Percentiles rank a stretch among this genome's conserved stretches.
phyloP scores from a whole-genome alignment of 129 eudicot genomes.

The Apium graveolens region DNA sequence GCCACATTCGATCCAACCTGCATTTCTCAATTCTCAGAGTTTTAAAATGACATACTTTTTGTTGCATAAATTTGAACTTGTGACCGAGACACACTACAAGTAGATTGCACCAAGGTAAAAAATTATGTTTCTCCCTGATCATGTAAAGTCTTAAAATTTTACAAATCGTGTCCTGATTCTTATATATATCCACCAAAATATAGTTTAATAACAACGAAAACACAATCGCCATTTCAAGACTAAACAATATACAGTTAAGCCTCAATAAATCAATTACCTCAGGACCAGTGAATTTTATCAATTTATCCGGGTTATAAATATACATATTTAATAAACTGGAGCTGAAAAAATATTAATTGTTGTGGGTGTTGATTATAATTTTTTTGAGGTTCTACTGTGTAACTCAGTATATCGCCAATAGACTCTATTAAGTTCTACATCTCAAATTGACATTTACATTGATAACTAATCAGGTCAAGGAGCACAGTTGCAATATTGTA shows the following conservation, averaged over 20 bases:
- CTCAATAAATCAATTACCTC: neutral
- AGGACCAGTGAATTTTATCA: neutral
- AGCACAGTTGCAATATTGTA: neutral
- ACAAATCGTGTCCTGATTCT: neutral
- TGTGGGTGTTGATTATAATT: neutral
- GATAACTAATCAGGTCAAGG: neutral
- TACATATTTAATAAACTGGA: neutral
- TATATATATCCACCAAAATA: neutral
- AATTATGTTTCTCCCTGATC: neutral
- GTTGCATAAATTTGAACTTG: neutral
- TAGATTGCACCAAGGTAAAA: neutral
- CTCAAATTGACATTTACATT: neutral
- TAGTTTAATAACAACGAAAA: neutral
- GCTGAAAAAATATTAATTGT: neutral
- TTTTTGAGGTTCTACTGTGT: neutral
- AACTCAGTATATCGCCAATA: neutral
- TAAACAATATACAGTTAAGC: neutral
- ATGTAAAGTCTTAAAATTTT: neutral
- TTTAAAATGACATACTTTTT: neutral
- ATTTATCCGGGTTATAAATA: neutral
- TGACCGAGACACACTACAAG: neutral
- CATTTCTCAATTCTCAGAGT: constrained; percentile 23
- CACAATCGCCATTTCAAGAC: neutral
- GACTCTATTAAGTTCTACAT: neutral
- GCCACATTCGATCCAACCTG: constrained; percentile 38